Evolutionary conservation across 768 basidiomycete genomes (phyloP).

Genomic region (Phaeotremella skinneri): DNA sequence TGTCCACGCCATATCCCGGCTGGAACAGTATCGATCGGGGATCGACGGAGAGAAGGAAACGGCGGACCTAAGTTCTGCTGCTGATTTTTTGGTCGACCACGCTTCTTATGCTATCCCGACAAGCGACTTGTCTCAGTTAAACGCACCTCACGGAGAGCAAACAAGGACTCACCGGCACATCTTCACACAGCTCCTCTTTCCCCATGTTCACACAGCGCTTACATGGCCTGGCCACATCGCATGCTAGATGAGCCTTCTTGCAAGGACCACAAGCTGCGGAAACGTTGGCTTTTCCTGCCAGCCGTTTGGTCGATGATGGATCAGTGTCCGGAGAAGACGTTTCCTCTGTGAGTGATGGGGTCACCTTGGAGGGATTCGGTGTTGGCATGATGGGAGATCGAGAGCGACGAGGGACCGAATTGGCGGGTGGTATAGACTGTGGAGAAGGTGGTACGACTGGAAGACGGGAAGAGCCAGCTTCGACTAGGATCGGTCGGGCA

Average conservation of each 20-base stretch:
- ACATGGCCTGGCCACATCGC: constrained; percentile 41
- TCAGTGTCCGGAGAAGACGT: constrained; percentile 19
- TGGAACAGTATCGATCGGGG: background rate
- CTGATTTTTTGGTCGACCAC: constrained; percentile 38
- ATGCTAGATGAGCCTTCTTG: constrained; percentile 44
- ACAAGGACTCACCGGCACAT: constrained; percentile 41
- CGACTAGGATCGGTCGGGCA: constrained; percentile 20
- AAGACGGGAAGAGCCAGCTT: constrained; percentile 10
- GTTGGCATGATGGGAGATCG: background rate
- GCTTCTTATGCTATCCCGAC: constrained; percentile 41
- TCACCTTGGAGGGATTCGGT: background rate
- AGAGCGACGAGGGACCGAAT: background rate
- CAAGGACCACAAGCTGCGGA: constrained; percentile 43
- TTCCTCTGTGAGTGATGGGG: constrained; percentile 8
- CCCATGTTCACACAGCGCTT: constrained; percentile 43
- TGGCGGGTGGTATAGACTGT: background rate
- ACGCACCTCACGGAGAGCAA: background rate
- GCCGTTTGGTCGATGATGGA: constrained; percentile 19
- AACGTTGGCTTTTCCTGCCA: constrained; percentile 41
- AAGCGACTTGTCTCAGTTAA: background rate
- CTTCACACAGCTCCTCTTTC: constrained; percentile 40
- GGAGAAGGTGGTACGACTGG: background rate
- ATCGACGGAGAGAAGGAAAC: constrained; percentile 17
- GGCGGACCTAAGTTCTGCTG: constrained; percentile 28
- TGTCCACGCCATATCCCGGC: background rate